Evolutionary conservation across 208 protist genomes (phyloP).

Genomic region (Leishmania lainsoni): DNA sequence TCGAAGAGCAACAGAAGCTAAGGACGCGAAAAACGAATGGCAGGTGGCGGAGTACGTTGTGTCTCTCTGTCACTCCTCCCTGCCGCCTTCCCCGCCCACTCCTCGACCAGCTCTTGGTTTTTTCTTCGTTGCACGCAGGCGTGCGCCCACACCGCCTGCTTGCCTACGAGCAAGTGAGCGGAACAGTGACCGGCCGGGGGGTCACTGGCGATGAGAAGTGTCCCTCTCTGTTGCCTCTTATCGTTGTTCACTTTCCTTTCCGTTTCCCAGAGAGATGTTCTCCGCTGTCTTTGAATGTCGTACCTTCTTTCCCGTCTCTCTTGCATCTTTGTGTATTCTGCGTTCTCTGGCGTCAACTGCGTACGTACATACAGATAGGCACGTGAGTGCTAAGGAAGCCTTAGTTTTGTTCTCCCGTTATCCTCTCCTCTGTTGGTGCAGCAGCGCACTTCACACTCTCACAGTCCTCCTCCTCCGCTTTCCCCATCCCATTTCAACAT

Average conservation of each 20-base stretch:
- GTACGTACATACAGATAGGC: not conserved
- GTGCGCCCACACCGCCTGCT: not conserved
- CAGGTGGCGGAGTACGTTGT: not conserved
- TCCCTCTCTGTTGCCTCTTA: not conserved
- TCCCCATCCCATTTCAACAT: not conserved
- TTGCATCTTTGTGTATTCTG: not conserved
- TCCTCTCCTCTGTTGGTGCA: not conserved
- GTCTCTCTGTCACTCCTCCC: not conserved
- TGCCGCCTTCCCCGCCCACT: not conserved
- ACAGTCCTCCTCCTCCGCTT: not conserved
- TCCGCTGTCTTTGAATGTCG: not conserved
- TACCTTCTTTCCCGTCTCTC: not conserved
- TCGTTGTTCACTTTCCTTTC: not conserved
- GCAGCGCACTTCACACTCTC: not conserved
- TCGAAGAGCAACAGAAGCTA: not conserved
- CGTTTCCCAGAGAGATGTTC: not conserved
- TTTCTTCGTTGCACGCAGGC: not conserved
- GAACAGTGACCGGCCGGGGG: not conserved
- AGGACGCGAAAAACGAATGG: not conserved
- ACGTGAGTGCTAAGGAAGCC: not conserved
- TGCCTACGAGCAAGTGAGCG: not conserved
- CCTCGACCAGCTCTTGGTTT: not conserved
- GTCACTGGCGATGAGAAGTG: not conserved
- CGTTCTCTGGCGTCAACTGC: not conserved
- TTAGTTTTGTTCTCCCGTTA: not conserved